Evolutionary conservation across 2,329 filamentous ascomycete genomes (phyloP).

Genomic region (Monilinia fructicola): DNA sequence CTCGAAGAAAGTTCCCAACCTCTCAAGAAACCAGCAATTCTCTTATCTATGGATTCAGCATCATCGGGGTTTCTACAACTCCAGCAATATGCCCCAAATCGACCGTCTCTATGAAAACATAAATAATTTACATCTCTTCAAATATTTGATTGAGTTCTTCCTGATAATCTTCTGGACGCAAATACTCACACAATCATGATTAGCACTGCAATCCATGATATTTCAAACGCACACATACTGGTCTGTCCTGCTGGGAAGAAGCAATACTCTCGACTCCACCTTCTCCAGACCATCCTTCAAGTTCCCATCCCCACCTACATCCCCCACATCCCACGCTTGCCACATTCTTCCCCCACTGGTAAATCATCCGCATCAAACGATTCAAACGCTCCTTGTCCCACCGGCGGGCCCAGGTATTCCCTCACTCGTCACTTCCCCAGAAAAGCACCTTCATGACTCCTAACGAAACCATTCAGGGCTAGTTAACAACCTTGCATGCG

Average conservation of each 20-base stretch:
- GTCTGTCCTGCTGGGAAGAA: constrained; percentile 62
- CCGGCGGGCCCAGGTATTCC: constrained; percentile 41
- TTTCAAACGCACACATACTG: constrained; percentile 54
- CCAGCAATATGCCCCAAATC: constrained; percentile 45
- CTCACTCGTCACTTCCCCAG: constrained; percentile 37
- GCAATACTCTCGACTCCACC: constrained; percentile 61
- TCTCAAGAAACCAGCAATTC: constrained; percentile 39
- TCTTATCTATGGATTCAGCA: constrained; percentile 40
- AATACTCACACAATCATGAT: background rate
- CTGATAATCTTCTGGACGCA: constrained; percentile 37
- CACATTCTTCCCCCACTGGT: constrained; percentile 47
- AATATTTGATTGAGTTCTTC: constrained; percentile 37
- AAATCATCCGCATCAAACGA: constrained; percentile 48
- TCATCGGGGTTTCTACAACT: constrained; percentile 39
- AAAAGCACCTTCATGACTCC: constrained; percentile 42
- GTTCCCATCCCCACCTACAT: constrained; percentile 30
- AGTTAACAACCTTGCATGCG: constrained; percentile 50
- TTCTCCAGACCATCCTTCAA: constrained; percentile 55
- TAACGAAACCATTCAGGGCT: constrained; percentile 49
- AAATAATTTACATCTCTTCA: constrained; percentile 38
- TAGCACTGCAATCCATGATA: constrained; percentile 37
- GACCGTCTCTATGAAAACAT: constrained; percentile 42
- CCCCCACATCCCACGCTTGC: constrained; percentile 45
- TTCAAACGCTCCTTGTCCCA: constrained; percentile 40
- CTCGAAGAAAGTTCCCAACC: background rate